Evolutionary conservation across 2,329 filamentous ascomycete genomes (phyloP).

Genomic region (Alternaria incomplexa): DNA sequence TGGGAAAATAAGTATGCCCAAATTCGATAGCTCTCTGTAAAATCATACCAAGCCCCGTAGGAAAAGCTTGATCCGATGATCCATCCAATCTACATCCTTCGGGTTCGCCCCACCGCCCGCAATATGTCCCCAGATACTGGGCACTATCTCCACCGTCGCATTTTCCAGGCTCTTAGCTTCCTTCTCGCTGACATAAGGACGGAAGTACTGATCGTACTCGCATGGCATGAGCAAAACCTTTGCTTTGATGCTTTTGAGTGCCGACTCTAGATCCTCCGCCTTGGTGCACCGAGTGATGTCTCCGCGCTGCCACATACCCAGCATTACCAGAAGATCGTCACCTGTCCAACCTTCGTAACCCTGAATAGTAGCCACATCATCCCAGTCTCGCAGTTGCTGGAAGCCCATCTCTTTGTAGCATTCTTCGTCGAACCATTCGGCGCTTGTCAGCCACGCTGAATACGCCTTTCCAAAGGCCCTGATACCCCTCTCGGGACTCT

Average conservation of each 20-base stretch:
- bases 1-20: neutral
- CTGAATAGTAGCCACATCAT: slow-evolving; percentile 30
- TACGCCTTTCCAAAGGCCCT: slow-evolving; percentile 50
- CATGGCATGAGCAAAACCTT: slow-evolving; percentile 50
- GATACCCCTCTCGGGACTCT: slow-evolving; percentile 45
- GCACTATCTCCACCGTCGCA: slow-evolving; percentile 41
- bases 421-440: slow-evolving; percentile 50
- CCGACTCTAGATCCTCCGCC: slow-evolving; percentile 33
- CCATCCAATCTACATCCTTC: slow-evolving; percentile 37
- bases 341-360: slow-evolving; percentile 39
- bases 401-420: slow-evolving; percentile 46
- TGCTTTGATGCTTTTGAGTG: slow-evolving; percentile 47
- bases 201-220: slow-evolving; percentile 51
- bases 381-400: slow-evolving; percentile 27
- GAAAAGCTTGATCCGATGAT: slow-evolving; percentile 18
- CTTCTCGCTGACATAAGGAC: slow-evolving; percentile 46
- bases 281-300: slow-evolving; percentile 44
- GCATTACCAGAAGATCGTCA: slow-evolving; percentile 47
- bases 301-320: slow-evolving; percentile 53
- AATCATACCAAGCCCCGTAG: slow-evolving; percentile 2
- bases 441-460: slow-evolving; percentile 50
- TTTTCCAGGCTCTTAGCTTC: slow-evolving; percentile 45
- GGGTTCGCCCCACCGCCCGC: slow-evolving; percentile 48
- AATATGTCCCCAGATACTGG: slow-evolving; percentile 52
- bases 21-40: neutral